A percentile compares a stretch with the other conserved stretches of the same genome.
These are phyloP conservation scores for Lagerstroemia speciosa DNA, from an alignment of 345 rosid species.

Conservation along the genomic window DNA sequence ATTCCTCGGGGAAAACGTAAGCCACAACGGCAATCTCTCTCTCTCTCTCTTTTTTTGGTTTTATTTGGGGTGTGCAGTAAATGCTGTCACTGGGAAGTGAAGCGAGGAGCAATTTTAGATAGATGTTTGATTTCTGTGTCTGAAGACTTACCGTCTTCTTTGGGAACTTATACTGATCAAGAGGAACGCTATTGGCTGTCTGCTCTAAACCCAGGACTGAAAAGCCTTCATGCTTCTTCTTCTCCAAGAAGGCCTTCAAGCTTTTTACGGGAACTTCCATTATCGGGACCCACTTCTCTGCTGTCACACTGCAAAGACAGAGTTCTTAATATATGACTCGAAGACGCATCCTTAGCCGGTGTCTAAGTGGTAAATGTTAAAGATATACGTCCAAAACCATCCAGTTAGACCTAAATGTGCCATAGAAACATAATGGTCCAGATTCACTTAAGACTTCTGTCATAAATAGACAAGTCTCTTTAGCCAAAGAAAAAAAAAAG, in stretches of 20 bases:
- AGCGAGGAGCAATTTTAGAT: background rate
- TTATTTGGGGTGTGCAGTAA: background rate
- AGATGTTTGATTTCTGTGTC: background rate
- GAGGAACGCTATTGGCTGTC: slow-evolving; percentile 79
- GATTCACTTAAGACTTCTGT: background rate
- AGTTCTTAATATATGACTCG: background rate
- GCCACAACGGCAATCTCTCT: background rate
- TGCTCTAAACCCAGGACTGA: slow-evolving; percentile 89
- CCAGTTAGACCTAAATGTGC: no score
- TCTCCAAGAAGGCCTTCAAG: slow-evolving; percentile 65
- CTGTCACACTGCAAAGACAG: slow-evolving; percentile 63
- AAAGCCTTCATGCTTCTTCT: slow-evolving; percentile 81
- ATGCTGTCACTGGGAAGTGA: background rate
- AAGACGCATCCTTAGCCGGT: background rate
- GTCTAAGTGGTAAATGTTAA: background rate
- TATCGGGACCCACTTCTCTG: slow-evolving; percentile 94
- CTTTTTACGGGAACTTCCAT: slow-evolving; percentile 77
- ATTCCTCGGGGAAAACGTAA: background rate
- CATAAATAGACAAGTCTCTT: background rate
- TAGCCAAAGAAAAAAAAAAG: no score
- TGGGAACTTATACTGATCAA: slow-evolving; percentile 62
- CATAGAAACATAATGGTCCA: no score
- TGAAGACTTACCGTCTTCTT: slow-evolving; percentile 52
- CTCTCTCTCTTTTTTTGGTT: no score
- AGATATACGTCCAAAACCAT: background rate